Base-by-base conservation (phyloP, 257 asterid species). In the Henckelia pumila region DNA sequence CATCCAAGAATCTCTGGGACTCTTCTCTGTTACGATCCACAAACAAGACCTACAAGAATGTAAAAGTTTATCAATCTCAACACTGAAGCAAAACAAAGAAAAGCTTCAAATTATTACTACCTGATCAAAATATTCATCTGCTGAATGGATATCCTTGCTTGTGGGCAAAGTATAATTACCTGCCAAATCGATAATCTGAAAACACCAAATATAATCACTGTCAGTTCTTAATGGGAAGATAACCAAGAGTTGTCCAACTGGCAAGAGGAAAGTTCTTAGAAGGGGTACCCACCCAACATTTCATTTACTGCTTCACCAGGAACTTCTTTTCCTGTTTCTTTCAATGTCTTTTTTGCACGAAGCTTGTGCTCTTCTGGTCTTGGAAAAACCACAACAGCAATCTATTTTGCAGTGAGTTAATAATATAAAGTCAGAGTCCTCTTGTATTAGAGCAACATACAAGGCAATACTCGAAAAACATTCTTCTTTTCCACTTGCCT, bases 331-430 rank as follows among this genome's bases (percentile, higher is more conserved):
- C 93, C 88, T 85, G 71, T 80, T 67, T 80, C 88, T 73, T 69
- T 62, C 59, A 74, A 75, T 75, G 79, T 76, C 77, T 69, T 84
- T 9, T 66, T 82, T 64, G 81, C 78, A 56, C 85, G 88, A 11
- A 25, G 3, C 68, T 79, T 82, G 55, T 84, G 82, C 30, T 73
- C 90, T 56, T 80, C 87, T 6, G 76, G 76, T 71, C 47, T 73
- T 40, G 94, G 90, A 56, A 80, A 79, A 63, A 79, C 74, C 71
- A 84, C 90, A 6, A 75, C 83, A 61, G 90, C 94, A 56, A 80
- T 77, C 94, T 86, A 79, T 63, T 61, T n/a, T 63, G 61, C 59
- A 44, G 44, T 14, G 14, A 69, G 21, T 67, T 52, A 72, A 37
- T 14, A 56, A 61, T n/a, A 19, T 22, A 59, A 37, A 19, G 21